phyloP scores from a whole-genome alignment of 176 grass and related monocot species.

The Rhynchospora pubera region DNA sequence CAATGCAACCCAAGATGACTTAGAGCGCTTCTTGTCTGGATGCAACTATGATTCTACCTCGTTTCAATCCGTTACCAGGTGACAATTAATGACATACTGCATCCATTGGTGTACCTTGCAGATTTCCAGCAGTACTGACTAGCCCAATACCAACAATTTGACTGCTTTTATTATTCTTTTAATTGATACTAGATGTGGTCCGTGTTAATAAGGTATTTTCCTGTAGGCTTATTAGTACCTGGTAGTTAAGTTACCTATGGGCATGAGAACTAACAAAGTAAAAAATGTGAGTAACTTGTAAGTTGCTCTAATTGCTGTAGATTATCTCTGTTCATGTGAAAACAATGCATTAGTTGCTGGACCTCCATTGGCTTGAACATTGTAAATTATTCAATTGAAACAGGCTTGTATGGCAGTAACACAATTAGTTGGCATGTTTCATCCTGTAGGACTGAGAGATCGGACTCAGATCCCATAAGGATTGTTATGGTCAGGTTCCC shows the following conservation, averaged over 20 bases:
- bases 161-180: neutral
- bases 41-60: conserved; percentile 51
- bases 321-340: neutral
- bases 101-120: neutral
- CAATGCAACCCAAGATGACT: conserved; percentile 52
- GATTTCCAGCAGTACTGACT: neutral
- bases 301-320: neutral
- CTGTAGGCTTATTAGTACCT: neutral
- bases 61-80: conserved; percentile 60
- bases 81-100: neutral
- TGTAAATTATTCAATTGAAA: neutral
- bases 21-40: conserved; percentile 78
- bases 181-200: neutral
- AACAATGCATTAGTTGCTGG: neutral
- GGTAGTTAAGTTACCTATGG: neutral
- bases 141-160: neutral
- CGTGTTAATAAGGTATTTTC: neutral
- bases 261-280: neutral
- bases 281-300: neutral
- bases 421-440: neutral
- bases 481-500: conserved; percentile 49
- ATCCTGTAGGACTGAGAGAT: neutral
- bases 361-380: neutral
- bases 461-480: conserved; percentile 45
- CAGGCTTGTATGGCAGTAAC: neutral